These are phyloP conservation scores for Pseudocercospora crystallina DNA, from an alignment of 2,329 filamentous ascomycete species.

Conservation along the genomic window DNA sequence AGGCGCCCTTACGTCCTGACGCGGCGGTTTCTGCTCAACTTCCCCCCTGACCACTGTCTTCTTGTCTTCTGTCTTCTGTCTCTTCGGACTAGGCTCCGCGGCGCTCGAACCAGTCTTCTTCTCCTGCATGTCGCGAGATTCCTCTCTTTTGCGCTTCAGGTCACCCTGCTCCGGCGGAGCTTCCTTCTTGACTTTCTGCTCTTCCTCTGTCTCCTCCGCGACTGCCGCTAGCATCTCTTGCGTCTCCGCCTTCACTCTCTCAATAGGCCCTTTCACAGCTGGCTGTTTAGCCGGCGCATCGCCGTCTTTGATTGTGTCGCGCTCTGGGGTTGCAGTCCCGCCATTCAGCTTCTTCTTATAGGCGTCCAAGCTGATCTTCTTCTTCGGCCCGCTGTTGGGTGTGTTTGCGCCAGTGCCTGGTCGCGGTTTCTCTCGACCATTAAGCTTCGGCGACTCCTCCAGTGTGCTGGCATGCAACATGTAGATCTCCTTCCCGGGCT, in stretches of 20 bases:
- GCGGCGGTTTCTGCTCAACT: not conserved
- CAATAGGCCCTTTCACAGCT: slow-evolving; percentile 34
- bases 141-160: slow-evolving; percentile 31
- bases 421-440: slow-evolving; percentile 27
- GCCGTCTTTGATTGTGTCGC: slow-evolving; percentile 13
- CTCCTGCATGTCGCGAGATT: not conserved
- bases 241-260: slow-evolving; percentile 34
- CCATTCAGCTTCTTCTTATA: slow-evolving; percentile 59
- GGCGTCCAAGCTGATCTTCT: slow-evolving; percentile 62
- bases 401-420: slow-evolving; percentile 41
- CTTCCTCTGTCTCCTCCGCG: slow-evolving; percentile 21
- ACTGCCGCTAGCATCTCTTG: slow-evolving; percentile 33
- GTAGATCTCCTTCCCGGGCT: slow-evolving; percentile 45
- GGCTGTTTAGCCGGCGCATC: slow-evolving; percentile 28
- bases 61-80: slow-evolving; percentile 6
- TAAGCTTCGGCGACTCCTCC: slow-evolving; percentile 30
- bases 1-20: not conserved
- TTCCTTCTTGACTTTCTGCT: slow-evolving; percentile 15
- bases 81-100: slow-evolving; percentile 11
- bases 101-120: slow-evolving; percentile 1
- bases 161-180: slow-evolving; percentile 21
- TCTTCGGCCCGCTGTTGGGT: slow-evolving; percentile 49
- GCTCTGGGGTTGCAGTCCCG: slow-evolving; percentile 31
- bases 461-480: slow-evolving; percentile 31
- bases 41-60: slow-evolving; percentile 6